Evolutionary conservation across 306 rosid species (phyloP), one percentile per base, ranked within the genome.

Genomic region (Cicer judaicum): DNA sequence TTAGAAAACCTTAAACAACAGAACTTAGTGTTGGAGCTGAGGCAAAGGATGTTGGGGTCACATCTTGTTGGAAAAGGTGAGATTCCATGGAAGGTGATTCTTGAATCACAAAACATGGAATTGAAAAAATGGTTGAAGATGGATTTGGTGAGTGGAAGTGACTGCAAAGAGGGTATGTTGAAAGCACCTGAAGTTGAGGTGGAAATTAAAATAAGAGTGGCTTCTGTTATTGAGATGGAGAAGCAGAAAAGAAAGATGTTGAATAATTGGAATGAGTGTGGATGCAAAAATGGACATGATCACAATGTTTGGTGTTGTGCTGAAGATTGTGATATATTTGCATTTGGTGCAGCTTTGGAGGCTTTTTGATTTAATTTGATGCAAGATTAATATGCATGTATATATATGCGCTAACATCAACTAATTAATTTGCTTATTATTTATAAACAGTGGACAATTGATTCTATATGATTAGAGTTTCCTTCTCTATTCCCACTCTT

Each of bases 91-190:
- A 84, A 76, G 70, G 61, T 63, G 18, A 67, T 92, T 73, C 66
- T 87, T n/a, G 89, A 86, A 56, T 87, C 95, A 7, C 89, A 88
- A 63, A 79, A 86, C 62, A 87, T 82, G 92, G 90, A 52, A 40
- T 68, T 87, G 7, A 88, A 89, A 46, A 82, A 77, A 79, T 94
- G 97, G 97, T 62, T 92, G 53, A 69, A 82, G 12, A 50, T 90
- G 84, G 81, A 65, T 78, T 64, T 85, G 71, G 53, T 19, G 8
- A 70, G 61, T 53, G 74, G 16, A 60, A 12, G 18, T 15, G 70
- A 4, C 7, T 47, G 36, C 34, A 80, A 73, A 36, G 84, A 71
- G 8, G 79, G 50, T 7, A 44, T 6, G 4, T 36, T 43, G 12
- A 78, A 62, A 36, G 77, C 42, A 42, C 78, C 86, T 2, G 65